Base-by-base conservation (phyloP, 2,329 filamentous ascomycete genomes). In the Epichloe sibirici region DNA sequence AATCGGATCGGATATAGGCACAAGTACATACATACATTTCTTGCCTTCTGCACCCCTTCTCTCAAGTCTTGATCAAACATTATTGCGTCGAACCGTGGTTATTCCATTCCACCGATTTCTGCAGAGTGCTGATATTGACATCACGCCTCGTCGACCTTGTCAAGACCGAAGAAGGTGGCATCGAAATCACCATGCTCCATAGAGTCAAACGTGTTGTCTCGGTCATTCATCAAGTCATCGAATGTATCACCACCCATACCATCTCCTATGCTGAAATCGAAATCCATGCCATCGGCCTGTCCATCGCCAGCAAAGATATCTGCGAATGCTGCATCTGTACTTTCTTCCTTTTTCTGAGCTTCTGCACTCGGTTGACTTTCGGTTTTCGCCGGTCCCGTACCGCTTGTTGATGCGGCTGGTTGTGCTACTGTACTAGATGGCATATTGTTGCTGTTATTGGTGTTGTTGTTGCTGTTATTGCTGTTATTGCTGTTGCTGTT, bases 171-270 rank as follows among this genome's bases (percentile, higher is more conserved):
- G 54, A 71, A 77, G 3, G 67, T 64, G 23, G 71, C 65, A 54
- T 79, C 74, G 53, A 74, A 76, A 47, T 74, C 71, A 7, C 67
- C 70, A 57, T 73, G 70, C 51, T 70, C 70, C 58, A 72, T 66
- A 49, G 60, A 52, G 43, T 72, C 70, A 54, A 71, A 71, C 7
- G 61, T 69, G 53, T 66, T 67, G 49, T 67, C 66, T 21, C 72
- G 74, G 56, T 63, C 65, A 48, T 65, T 65, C 61, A 72, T 78
- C 54, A 79, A 63, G 54, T 78, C 73, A 54, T 79, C 72, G 56
- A 79, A 79, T 31, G 72, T 73, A 40, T 68, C 62, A 21, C 67
- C 66, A 21, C 59, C 61, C 48, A 63, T 57, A 37, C 64, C 66
- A 25, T 58, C 55, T 8, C 57, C 64, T 21, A 61, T 50, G 44